phyloP scores from a whole-genome alignment of 495 filamentous ascomycete genomes.

The Penicillium subrubescens region DNA sequence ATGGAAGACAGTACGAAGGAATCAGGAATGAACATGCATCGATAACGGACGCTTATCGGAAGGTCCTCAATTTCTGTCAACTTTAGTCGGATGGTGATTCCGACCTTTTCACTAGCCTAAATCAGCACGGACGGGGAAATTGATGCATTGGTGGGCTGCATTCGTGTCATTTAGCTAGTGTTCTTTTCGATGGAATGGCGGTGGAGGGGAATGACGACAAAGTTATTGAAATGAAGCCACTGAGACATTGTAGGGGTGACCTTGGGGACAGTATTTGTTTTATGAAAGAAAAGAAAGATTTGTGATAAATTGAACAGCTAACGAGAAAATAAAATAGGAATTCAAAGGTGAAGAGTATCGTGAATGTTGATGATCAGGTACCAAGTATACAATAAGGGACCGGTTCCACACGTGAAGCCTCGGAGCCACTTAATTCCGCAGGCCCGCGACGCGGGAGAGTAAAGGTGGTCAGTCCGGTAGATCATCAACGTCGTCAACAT shows the following conservation, averaged over 20 bases:
- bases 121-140: slow-evolving; percentile 8
- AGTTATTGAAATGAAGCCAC: background rate
- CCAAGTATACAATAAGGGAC: background rate
- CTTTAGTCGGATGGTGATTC: slow-evolving; percentile 1
- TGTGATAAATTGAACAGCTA: background rate
- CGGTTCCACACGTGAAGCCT: slow-evolving; percentile 23
- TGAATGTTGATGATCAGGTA: background rate
- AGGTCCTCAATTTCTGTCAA: background rate
- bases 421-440: slow-evolving; percentile 44
- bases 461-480: slow-evolving; percentile 45
- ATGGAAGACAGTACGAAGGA: background rate
- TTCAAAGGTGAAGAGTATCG: background rate
- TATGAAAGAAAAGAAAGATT: background rate
- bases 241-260: background rate
- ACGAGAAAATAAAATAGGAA: background rate
- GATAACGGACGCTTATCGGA: slow-evolving; percentile 12
- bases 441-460: slow-evolving; percentile 10
- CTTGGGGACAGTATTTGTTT: background rate
- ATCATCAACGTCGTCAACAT: slow-evolving; percentile 34
- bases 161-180: background rate
- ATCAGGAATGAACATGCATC: background rate
- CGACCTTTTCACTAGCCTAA: slow-evolving; percentile 8
- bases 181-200: background rate
- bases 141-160: background rate
- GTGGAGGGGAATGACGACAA: slow-evolving; percentile 1